These are phyloP conservation scores for Daldinia sp. DNA, from an alignment of 2,329 filamentous ascomycete genomes.

Conservation along the genomic window DNA sequence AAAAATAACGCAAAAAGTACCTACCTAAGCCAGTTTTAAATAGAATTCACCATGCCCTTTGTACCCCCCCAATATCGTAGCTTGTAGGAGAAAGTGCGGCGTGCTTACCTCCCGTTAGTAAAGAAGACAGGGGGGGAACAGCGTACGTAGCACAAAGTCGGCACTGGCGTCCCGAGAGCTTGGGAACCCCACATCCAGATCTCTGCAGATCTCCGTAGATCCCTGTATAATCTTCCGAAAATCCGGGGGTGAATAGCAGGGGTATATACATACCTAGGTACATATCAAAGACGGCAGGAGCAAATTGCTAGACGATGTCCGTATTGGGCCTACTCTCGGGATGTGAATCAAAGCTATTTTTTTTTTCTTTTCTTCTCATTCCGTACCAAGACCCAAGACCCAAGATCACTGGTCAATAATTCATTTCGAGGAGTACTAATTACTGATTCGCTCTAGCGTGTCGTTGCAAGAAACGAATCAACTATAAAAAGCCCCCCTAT, in stretches of 20 bases:
- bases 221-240: not conserved
- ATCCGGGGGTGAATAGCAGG: not conserved
- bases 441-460: not conserved
- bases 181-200: conserved; percentile 1
- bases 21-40: too few species aligned
- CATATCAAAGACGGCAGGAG: not conserved
- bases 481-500: not conserved
- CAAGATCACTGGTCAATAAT: not conserved
- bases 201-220: not conserved
- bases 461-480: not conserved
- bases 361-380: not conserved
- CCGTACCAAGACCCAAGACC: too few species aligned
- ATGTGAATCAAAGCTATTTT: not conserved
- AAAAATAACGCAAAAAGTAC: too few species aligned
- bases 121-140: not conserved
- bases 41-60: too few species aligned
- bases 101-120: not conserved
- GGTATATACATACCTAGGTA: not conserved
- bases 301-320: not conserved
- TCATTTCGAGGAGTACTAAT: not conserved
- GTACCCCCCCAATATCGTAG: too few species aligned
- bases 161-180: not conserved
- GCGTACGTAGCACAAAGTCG: not conserved
- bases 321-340: not conserved
- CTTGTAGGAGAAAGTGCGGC: too few species aligned